Evolutionary conservation across 352 stramenopile species (phyloP), one percentile per base, ranked within the genome.

Genomic region (Detonula confervacea): DNA sequence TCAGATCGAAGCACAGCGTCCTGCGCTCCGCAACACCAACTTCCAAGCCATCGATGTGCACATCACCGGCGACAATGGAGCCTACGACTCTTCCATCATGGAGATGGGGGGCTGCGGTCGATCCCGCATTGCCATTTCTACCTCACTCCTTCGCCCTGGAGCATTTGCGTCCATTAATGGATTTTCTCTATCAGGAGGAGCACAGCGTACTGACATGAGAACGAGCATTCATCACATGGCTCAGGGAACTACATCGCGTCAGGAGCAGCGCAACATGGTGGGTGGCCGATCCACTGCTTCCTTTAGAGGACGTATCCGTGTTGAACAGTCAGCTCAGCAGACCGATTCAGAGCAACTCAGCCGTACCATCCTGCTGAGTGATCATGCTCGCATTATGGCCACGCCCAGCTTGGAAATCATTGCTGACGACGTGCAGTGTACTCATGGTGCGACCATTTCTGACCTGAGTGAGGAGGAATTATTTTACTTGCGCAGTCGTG

Each of bases 361-460:
- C 35, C 76, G 91, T 35, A 93, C 87, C 16, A 86, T 96, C 24
- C 72, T 96, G n/a, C 73, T 96, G 55, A 92, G 74, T 61, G 91
- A 96, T 70, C 86, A 90, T 66, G 86, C 72, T 8, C 73, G 87
- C 24, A 84, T 95, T 44, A 92, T 88, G 81, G 73, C 88, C 8
- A 94, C 95, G 39, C 93, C 93, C n/a, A 93, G 86, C 37, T 80
- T 96, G 55, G 93, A 96, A 80, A 95, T 96, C 66, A 93, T 95
- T 80, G 92, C 92, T 1, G 92, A 95, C 77, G 90, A 96, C 86
- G 92, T 96, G 1, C 81, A 90, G 63, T 96, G 93, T 80, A 93
- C 89, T 6, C 93, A 96, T 78, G 93, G 93, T 24, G 90, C 92
- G n/a, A 95, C 93, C 5, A 81, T 96, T 57, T 90, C 87, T 14